Evolutionary conservation across 495 filamentous ascomycete genomes (phyloP).

Genomic region (Penicillium verhagenii): DNA sequence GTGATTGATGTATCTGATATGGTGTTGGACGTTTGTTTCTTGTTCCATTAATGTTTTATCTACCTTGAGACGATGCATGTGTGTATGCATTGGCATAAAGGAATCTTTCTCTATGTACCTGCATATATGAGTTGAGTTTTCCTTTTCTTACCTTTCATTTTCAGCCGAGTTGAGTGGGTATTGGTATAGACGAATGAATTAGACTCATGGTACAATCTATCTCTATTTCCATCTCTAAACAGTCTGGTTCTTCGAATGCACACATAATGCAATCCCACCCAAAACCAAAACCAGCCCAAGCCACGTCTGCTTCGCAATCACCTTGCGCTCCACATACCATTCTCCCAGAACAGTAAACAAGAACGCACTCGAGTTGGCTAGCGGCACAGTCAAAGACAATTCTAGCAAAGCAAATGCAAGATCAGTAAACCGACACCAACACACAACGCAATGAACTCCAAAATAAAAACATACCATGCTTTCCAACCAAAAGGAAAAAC

Average conservation of each 20-base stretch:
- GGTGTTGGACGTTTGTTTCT: conserved; percentile 6
- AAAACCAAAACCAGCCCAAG: conserved; percentile 80
- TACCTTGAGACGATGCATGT: neutral
- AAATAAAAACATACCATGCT: conserved; percentile 61
- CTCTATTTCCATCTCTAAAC: neutral
- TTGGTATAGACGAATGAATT: conserved; percentile 15
- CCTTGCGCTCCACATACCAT: conserved; percentile 91
- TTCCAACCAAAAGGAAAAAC: conserved; percentile 94
- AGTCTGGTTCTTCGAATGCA: conserved; percentile 55
- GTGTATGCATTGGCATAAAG: neutral
- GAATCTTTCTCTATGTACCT: conserved; percentile 13
- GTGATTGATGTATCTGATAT: conserved; percentile 13
- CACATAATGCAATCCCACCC: conserved; percentile 83
- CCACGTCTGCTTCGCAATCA: conserved; percentile 85
- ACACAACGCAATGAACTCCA: too few species aligned
- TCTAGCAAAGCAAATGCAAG: too few species aligned
- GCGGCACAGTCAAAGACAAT: conserved; percentile 87
- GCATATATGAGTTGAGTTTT: conserved; percentile 19
- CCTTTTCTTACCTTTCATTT: neutral
- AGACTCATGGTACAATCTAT: neutral
- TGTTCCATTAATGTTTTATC: neutral
- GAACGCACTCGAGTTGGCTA: conserved; percentile 92
- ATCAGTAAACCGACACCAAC: neutral
- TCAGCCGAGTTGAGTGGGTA: neutral
- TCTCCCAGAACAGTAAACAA: conserved; percentile 93